These are phyloP conservation scores for Xylariales sp. DNA, from an alignment of 2,329 filamentous ascomycete genomes.

Conservation along the genomic window DNA sequence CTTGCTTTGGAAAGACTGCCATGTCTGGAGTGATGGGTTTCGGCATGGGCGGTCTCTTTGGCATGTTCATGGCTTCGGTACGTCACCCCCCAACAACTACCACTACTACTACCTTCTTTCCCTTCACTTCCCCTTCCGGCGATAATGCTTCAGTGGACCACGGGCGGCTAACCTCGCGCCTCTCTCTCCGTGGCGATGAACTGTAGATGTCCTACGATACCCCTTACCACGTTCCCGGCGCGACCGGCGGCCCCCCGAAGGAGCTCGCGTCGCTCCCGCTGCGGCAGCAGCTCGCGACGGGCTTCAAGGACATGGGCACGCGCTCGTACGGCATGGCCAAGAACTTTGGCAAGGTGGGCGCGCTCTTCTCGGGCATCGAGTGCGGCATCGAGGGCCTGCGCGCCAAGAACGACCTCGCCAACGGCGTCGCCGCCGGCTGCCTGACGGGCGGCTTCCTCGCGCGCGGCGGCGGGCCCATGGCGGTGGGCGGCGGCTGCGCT, in stretches of 20 bases:
- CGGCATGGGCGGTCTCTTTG: slow-evolving; percentile 88
- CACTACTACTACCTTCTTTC: too few relatives aligned
- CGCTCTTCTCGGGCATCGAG: slow-evolving; percentile 87
- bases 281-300: slow-evolving; percentile 74
- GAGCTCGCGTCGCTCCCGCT: slow-evolving; percentile 64
- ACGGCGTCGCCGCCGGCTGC: slow-evolving; percentile 84
- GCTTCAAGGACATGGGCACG: slow-evolving; percentile 92
- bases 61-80: slow-evolving; percentile 97
- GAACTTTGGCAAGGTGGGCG: slow-evolving; percentile 93
- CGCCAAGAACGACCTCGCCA: slow-evolving; percentile 89
- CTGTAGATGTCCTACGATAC: slow-evolving; percentile 96
- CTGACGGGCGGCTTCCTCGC: slow-evolving; percentile 87
- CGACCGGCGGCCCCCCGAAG: slow-evolving; percentile 25
- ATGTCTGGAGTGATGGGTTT: slow-evolving; percentile 94
- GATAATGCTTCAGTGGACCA: too few relatives aligned
- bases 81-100: slow-evolving; percentile 31
- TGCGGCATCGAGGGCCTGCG: slow-evolving; percentile 91
- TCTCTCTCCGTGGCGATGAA: too few relatives aligned
- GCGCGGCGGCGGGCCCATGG: slow-evolving; percentile 82
- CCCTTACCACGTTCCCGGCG: slow-evolving; percentile 57
- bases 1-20: slow-evolving; percentile 81
- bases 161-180: too few relatives aligned
- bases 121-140: slow-evolving; percentile 7
- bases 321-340: slow-evolving; percentile 80
- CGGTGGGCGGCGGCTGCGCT: slow-evolving; percentile 79